A percentile compares a stretch with the other conserved stretches of the same genome.
phyloP scores from a whole-genome alignment of 2,329 filamentous ascomycete species.

The Fusarium begoniae region DNA sequence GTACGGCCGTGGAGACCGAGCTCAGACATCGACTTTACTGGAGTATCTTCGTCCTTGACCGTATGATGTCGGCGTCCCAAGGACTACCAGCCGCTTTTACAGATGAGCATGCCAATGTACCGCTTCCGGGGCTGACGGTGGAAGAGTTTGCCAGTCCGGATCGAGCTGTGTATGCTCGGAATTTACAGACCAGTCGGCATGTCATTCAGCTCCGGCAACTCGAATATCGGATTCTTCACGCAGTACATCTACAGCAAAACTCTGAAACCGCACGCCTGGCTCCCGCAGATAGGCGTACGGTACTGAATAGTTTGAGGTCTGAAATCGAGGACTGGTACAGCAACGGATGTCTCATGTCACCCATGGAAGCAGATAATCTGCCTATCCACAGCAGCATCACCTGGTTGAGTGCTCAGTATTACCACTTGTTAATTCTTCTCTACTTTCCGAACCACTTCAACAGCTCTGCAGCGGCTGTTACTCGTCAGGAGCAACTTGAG shows the following conservation, averaged over 20 bases:
- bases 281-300: constrained; percentile 45
- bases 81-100: constrained; percentile 52
- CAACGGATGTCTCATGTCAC: constrained; percentile 55
- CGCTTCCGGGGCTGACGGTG: constrained; percentile 55
- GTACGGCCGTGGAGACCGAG: constrained; percentile 43
- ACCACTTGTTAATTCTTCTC: constrained; percentile 54
- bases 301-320: constrained; percentile 49
- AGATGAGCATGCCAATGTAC: constrained; percentile 52
- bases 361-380: constrained; percentile 54
- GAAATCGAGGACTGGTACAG: constrained; percentile 59
- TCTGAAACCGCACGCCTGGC: constrained; percentile 44
- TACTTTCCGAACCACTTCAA: constrained; percentile 56
- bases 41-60: constrained; percentile 56
- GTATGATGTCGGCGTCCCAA: constrained; percentile 55
- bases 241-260: constrained; percentile 48
- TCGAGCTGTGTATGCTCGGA: constrained; percentile 49
- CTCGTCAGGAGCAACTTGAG: constrained; percentile 48
- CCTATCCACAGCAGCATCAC: constrained; percentile 57
- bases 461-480: constrained; percentile 44
- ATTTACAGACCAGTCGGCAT: constrained; percentile 56
- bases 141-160: constrained; percentile 55
- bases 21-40: constrained; percentile 54
- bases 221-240: constrained; percentile 52
- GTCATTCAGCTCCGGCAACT: constrained; percentile 56
- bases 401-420: constrained; percentile 55